Evolutionary conservation across 371 early-diverging fungal species (phyloP), one percentile per base, ranked within the genome.

Genomic region (Nematocida ironsii): DNA sequence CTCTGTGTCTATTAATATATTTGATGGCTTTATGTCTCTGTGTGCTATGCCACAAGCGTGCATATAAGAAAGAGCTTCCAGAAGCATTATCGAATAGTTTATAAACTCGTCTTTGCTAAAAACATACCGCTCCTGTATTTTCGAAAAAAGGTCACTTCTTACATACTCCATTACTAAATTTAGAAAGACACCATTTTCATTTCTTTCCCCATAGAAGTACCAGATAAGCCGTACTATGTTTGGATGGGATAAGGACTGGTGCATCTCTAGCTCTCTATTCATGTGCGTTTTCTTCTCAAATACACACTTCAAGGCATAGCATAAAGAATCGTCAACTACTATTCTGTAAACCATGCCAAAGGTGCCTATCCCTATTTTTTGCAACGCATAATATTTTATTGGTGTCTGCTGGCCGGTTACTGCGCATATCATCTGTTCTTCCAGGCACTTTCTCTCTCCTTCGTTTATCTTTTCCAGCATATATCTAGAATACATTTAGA

Each of bases 11-110:
- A 98, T 94, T 52, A 98, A 88, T 57, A 96, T 85, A 85, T 93
- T 94, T 75, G 93, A 91, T 52, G 96, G 96, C 84, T 96, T 97
- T 66, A 96, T 88, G 88, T 97, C 97, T 52, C 98, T 90, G 86
- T 98, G 98, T 54, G 96, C 88, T 11, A 98, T 94, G 18, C 94
- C 89, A 87, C 92, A 90, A 56, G 93, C 92, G 84, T 98, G 97
- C 83, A 95, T 94, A 84, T 92, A 97, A 52, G 91, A 92, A 55
- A 97, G 90, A 4, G 94, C 95, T 67, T 89, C 88, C 69, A 96
- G 85, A 57, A 94, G 86, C 85, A 94, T 93, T 81, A 89, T 86
- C 54, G 93, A 84, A 55, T 68, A 73, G 47, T 40, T 64, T 42
- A 64, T 60, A 16, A 82, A 54, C 13, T 58, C 58, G n/a, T 69